Base-by-base conservation (phyloP, 2,329 filamentous ascomycete genomes). In the Fusarium anthophilum region DNA sequence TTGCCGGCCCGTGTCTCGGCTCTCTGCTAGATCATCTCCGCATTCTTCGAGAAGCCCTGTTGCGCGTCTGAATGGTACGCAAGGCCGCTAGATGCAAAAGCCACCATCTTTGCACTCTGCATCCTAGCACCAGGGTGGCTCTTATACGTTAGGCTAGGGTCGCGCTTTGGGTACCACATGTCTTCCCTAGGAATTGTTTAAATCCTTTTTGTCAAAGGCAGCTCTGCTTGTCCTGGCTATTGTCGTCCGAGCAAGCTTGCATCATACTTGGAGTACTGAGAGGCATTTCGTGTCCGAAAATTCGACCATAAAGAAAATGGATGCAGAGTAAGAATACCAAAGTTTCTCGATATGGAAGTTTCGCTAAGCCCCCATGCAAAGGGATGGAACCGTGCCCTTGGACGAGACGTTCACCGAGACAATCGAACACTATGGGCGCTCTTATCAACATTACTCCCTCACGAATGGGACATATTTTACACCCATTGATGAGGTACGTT, bases 401-500 rank as follows among this genome's bases (percentile, higher is more conserved):
- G 90, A 92, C 81, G 86, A 87, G 62, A 83, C 83, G 50, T 90
- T 89, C 78, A 84, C 88, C 73, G 87, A 91, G 77, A 91, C 88
- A 10, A 82, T 92, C 66, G 84, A 85, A 22, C 84, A 91, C 73
- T 85, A 91, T 80, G 90, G 90, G 69, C 87, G 93, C 79, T 86
- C 87, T 53, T 94, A 90, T 80, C 92, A 94, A 74, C 87, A 87
- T 78, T 91, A 91, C 82, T 88, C 92, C 26, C 81, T 94, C 60
- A 87, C 91, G 37, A 90, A 92, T 74, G 85, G 85, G 41, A 87
- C 90, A 70, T 93, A 93, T 79, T 91, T 93, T 76, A 89, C 86
- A 51, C 93, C 93, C 14, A 85, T 93, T 65, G 93, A 94, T 79
- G 91, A 94, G 86, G 93, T 93, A 85, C 76, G 83, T 37, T 38